Percentiles rank a stretch among this genome's conserved stretches.
Evolutionary conservation across 2,329 filamentous ascomycete species (phyloP).

Genomic region (Penicillium sp.): DNA sequence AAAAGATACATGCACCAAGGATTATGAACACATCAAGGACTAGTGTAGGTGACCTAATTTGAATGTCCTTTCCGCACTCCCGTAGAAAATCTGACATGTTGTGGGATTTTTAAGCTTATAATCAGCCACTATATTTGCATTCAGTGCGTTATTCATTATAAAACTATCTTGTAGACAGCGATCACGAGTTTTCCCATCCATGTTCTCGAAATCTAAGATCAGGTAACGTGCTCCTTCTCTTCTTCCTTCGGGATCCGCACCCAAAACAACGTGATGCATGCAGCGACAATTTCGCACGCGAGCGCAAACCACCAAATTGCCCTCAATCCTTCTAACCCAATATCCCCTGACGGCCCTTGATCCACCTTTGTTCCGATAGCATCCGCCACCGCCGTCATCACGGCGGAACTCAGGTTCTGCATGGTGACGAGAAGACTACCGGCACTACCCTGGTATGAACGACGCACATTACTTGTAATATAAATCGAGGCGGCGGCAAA

Average conservation of each 20-base stretch:
- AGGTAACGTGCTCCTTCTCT: constrained; percentile 30
- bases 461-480: constrained; percentile 48
- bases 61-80: too few species aligned
- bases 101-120: too few species aligned
- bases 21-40: too few species aligned
- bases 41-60: too few species aligned
- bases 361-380: constrained; percentile 35
- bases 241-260: constrained; percentile 46
- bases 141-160: neutral
- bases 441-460: constrained; percentile 50
- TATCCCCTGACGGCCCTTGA: constrained; percentile 14
- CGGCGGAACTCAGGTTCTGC: constrained; percentile 48
- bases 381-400: constrained; percentile 35
- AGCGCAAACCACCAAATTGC: constrained; percentile 45
- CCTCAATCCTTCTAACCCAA: constrained; percentile 35
- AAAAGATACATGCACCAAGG: too few species aligned
- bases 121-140: too few species aligned
- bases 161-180: neutral
- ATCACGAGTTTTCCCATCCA: too few species aligned
- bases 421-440: constrained; percentile 50
- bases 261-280: constrained; percentile 38
- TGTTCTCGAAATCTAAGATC: neutral
- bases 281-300: constrained; percentile 33
- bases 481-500: constrained; percentile 52
- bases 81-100: too few species aligned